Percentiles rank a stretch among this genome's conserved stretches.
These are phyloP conservation scores for Annona squamosa DNA, from an alignment of 164 flowering plant species.

Conservation along the genomic window DNA sequence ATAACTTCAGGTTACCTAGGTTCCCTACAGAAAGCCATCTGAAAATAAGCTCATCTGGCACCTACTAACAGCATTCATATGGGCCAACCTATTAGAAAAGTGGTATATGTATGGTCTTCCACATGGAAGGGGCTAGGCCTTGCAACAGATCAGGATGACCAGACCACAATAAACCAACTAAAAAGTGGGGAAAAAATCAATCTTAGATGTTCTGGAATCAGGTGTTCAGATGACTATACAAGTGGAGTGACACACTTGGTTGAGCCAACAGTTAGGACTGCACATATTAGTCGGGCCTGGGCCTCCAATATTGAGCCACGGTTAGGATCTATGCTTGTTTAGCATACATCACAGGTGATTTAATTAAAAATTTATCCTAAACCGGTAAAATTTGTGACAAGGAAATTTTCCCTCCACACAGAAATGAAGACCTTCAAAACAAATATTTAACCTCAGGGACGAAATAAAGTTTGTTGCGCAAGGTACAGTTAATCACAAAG, in stretches of 20 bases:
- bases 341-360: neutral
- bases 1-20: neutral
- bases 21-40: neutral
- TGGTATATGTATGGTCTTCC: neutral
- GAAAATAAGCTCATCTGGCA: neutral
- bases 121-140: neutral
- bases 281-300: neutral
- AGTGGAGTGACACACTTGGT: neutral
- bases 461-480: too few relatives aligned
- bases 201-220: neutral
- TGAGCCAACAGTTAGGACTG: neutral
- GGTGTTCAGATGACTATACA: neutral
- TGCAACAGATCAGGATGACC: neutral
- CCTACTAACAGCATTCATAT: neutral
- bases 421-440: neutral
- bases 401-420: neutral
- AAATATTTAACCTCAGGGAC: too few relatives aligned
- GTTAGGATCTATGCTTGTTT: neutral
- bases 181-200: neutral
- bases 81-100: neutral
- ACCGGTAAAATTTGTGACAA: neutral
- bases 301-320: neutral
- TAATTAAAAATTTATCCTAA: too few relatives aligned
- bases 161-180: neutral
- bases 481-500: too few relatives aligned